These are phyloP conservation scores for Pterocarpus macrocarpus DNA, from an alignment of 306 rosid species.

Conservation along the genomic window DNA sequence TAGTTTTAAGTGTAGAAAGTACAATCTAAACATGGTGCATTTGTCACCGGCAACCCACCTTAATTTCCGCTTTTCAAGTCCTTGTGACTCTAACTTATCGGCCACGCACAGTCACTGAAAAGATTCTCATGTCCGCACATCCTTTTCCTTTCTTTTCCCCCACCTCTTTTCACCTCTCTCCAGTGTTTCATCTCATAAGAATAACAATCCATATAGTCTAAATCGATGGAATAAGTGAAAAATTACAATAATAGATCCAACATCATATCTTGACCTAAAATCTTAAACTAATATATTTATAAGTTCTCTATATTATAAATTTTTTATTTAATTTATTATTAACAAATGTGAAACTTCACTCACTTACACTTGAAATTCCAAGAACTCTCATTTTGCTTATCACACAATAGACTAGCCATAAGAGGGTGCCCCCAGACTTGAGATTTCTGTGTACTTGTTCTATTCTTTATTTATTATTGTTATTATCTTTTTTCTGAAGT, in stretches of 20 bases:
- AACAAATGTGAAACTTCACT: no score
- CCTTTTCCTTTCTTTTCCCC: background rate
- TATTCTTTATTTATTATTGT: no score
- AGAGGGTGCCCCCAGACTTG: background rate
- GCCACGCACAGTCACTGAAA: constrained; percentile 16
- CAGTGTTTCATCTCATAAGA: background rate
- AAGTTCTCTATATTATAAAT: no score
- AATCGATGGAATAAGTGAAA: no score
- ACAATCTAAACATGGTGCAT: background rate
- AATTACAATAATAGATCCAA: no score
- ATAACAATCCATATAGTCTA: background rate
- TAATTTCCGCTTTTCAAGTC: background rate
- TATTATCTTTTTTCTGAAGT: background rate
- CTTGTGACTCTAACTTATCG: background rate
- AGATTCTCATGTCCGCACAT: constrained; percentile 33
- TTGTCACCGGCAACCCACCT: background rate
- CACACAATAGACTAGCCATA: background rate
- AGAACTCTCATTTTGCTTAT: background rate
- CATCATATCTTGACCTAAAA: no score
- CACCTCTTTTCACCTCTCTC: background rate
- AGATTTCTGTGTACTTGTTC: no score
- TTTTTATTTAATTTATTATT: no score
- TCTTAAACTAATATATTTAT: no score
- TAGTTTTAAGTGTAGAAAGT: background rate
- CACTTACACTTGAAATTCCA: no score